These are phyloP conservation scores for Pseudoneurospora amorphoporcata DNA, from an alignment of 495 filamentous ascomycete species.

Conservation along the genomic window DNA sequence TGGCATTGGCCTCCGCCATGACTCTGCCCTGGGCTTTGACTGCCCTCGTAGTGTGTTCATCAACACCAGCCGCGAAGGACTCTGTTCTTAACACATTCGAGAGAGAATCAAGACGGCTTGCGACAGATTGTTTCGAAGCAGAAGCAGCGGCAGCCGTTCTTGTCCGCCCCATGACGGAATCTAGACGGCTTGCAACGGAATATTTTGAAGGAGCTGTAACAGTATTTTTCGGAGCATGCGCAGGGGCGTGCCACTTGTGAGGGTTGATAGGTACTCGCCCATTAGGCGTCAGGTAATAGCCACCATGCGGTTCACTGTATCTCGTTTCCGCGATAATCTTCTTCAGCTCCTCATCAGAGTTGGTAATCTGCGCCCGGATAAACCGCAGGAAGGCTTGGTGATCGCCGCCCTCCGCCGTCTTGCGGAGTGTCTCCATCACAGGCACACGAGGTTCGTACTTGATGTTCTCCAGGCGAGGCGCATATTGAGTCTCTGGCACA, in stretches of 20 bases:
- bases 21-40: neutral
- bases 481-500: constrained; percentile 30
- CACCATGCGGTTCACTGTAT: neutral
- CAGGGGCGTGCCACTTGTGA: neutral
- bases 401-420: constrained; percentile 17
- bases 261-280: neutral
- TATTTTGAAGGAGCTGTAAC: neutral
- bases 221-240: neutral
- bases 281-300: neutral
- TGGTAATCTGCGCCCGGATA: constrained; percentile 75
- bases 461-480: constrained; percentile 47
- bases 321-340: constrained; percentile 56
- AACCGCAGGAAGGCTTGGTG: constrained; percentile 46
- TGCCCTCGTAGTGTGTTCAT: neutral
- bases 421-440: constrained; percentile 61
- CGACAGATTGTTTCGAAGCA: neutral
- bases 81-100: neutral
- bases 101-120: neutral
- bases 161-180: neutral
- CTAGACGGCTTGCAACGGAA: neutral
- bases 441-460: constrained; percentile 60
- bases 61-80: neutral
- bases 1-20: neutral
- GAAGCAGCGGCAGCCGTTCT: neutral
- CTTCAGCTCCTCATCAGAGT: constrained; percentile 60